These are phyloP conservation scores for Suhomyces kunorum DNA, from an alignment of 1,139 yeast genomes.

Conservation along the genomic window DNA sequence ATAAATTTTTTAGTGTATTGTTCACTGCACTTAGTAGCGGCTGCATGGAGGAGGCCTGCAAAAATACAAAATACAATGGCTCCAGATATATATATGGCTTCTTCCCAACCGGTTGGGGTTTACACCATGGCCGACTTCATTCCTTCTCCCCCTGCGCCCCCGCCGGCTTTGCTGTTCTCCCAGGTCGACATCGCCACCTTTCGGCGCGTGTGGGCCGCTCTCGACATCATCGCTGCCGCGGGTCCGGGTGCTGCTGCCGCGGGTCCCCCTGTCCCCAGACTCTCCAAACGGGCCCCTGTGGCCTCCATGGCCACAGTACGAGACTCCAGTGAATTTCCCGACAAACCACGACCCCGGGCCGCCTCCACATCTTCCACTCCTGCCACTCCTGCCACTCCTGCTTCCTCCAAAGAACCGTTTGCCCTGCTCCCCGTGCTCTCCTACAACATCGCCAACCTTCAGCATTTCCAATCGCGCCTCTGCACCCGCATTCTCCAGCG, in stretches of 20 bases:
- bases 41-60: constrained; percentile 1
- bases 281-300: constrained; percentile 1
- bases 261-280: neutral
- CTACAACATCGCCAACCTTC: constrained; percentile 12
- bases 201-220: constrained; percentile 19
- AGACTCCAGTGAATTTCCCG: neutral
- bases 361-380: no score
- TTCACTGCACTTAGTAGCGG: neutral
- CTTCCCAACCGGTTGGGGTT: no score
- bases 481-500: constrained; percentile 13
- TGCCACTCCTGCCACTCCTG: neutral
- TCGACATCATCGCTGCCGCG: constrained; percentile 14
- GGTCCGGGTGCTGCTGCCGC: constrained; percentile 1
- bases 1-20: constrained; percentile 5
- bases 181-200: constrained; percentile 18
- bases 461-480: constrained; percentile 9
- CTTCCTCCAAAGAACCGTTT: neutral
- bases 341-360: neutral
- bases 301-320: neutral
- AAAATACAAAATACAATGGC: neutral
- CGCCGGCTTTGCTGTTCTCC: constrained; percentile 14
- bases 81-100: neutral
- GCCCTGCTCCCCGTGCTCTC: constrained; percentile 9
- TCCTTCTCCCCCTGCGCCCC: neutral
- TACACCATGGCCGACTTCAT: constrained; percentile 5